Percentiles rank a stretch among this genome's conserved stretches.
These are phyloP conservation scores for Yamadazyma spencermartinsiae DNA, from an alignment of 1,139 yeast species.

Conservation along the genomic window DNA sequence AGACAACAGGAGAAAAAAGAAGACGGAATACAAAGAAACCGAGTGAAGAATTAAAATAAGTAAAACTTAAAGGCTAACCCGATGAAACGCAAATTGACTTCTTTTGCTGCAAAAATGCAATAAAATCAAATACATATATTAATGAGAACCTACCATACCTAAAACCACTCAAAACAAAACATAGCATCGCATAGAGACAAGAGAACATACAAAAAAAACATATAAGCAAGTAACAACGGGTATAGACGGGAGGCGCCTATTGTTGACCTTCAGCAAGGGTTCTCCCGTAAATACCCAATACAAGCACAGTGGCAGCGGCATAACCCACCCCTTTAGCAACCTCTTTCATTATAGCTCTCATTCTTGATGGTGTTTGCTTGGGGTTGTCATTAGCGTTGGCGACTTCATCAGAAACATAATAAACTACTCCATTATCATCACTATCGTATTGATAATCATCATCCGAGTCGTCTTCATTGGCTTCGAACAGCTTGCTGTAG, in stretches of 20 bases:
- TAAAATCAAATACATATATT: neutral
- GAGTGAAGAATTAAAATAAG: too few species aligned
- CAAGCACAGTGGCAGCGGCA: constrained; percentile 35
- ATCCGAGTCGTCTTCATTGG: constrained; percentile 5
- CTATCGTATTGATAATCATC: constrained; percentile 9
- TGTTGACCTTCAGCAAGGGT: constrained; percentile 3
- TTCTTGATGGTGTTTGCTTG: constrained; percentile 9
- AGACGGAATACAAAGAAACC: too few species aligned
- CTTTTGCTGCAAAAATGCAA: too few species aligned
- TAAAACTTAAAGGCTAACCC: too few species aligned
- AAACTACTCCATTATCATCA: constrained; percentile 4
- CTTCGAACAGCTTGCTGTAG: constrained; percentile 4
- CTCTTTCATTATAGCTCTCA: constrained; percentile 31
- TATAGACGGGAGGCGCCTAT: neutral
- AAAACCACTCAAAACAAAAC: neutral
- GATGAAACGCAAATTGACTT: too few species aligned
- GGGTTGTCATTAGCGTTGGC: constrained; percentile 1
- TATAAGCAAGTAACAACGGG: neutral
- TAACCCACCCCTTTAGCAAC: constrained; percentile 36
- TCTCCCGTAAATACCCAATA: constrained; percentile 41
- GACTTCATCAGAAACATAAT: constrained; percentile 7
- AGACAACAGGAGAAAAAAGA: neutral
- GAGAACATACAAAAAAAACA: too few species aligned
- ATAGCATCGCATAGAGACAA: neutral
- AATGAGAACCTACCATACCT: constrained; percentile 1